A percentile compares a stretch with the other conserved stretches of the same genome.
These are phyloP conservation scores for Epichloe brachyelytri DNA, from an alignment of 2,329 filamentous ascomycete species.

Conservation along the genomic window DNA sequence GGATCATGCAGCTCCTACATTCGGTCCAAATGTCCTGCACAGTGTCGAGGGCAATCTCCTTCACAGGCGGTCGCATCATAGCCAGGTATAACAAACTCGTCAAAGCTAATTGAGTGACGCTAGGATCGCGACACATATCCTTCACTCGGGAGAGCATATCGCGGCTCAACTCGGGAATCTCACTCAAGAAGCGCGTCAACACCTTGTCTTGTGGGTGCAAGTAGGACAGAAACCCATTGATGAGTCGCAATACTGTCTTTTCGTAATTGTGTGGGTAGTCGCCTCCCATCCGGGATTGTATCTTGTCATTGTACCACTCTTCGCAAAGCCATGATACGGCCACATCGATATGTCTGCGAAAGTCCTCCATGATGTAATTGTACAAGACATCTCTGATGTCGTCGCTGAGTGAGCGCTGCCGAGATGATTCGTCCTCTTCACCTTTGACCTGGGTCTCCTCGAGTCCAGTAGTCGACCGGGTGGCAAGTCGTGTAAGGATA, in stretches of 20 bases:
- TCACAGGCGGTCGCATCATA: constrained; percentile 53
- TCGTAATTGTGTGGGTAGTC: constrained; percentile 57
- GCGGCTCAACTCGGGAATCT: constrained; percentile 68
- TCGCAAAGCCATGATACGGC: constrained; percentile 92
- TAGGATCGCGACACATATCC: constrained; percentile 51
- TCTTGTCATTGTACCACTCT: constrained; percentile 89
- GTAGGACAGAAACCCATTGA: constrained; percentile 83
- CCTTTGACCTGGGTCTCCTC: constrained; percentile 45
- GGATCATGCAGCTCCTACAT: constrained; percentile 32
- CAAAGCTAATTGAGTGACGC: constrained; percentile 48
- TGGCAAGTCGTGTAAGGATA: constrained; percentile 73
- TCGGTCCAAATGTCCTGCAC: constrained; percentile 55
- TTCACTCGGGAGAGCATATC: constrained; percentile 63
- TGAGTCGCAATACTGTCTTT: constrained; percentile 63
- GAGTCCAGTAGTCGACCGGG: constrained; percentile 59
- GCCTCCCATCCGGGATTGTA: constrained; percentile 27
- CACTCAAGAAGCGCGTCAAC: constrained; percentile 79
- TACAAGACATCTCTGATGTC: constrained; percentile 71
- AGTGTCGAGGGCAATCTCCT: constrained; percentile 49
- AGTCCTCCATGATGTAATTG: constrained; percentile 81
- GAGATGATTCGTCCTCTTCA: constrained; percentile 38
- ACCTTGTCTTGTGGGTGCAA: constrained; percentile 85
- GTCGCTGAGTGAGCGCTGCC: constrained; percentile 41
- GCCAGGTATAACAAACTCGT: constrained; percentile 54
- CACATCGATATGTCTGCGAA: constrained; percentile 75